Base-by-base conservation (phyloP, 1,284 basidiomycete species). In the Heimioporus retisporus region DNA sequence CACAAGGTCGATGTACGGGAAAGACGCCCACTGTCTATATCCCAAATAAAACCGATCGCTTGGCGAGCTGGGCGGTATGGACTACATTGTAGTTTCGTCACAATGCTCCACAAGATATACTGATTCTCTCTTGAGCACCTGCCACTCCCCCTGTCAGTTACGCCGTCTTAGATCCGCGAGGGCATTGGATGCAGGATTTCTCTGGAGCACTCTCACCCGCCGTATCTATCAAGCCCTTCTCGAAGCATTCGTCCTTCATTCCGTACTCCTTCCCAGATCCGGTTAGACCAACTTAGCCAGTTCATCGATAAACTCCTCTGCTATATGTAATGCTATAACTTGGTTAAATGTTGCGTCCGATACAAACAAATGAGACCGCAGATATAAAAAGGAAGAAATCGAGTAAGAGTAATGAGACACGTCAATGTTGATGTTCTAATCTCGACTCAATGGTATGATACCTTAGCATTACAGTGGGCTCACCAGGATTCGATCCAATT, bases 11-110 rank as follows among this genome's bases (percentile, higher is more conserved):
- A 95, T 71, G 94, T 93, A 16, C 80, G 77, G 40, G 72, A 79
- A 10, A 81, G 86, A 19, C 79, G 84, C 0, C 80, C 83, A 0
- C 84, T 99, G 3, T 89, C 93, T 0, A 80, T 89, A 4, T 95
- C 96, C 0, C 93, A 96, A 75, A 90, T 96, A 80, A 99, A 99
- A 79, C 97, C 99, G 79, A 99, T 99, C 60, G 97, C 95, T 0
- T 98, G 97, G 6, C 90, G 98, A 56, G 98, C 98, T 0, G 97
- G 97, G 6, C 92, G 97, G 2, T 99, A 90, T 79, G 96, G 96
- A 2, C 81, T 94, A 64, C 89, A 92, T 65, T 90, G 88, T 5
- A 92, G 93, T 14, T 83, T 86, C 28, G 90, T 89, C n/a, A 96
- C 96, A 0, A 95, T 96, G 0, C 77, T 98, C 16, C 78, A 87